Conservation (phyloP, 1,284 basidiomycete species). For the Melanopsichium pennsylvanicum region DNA sequence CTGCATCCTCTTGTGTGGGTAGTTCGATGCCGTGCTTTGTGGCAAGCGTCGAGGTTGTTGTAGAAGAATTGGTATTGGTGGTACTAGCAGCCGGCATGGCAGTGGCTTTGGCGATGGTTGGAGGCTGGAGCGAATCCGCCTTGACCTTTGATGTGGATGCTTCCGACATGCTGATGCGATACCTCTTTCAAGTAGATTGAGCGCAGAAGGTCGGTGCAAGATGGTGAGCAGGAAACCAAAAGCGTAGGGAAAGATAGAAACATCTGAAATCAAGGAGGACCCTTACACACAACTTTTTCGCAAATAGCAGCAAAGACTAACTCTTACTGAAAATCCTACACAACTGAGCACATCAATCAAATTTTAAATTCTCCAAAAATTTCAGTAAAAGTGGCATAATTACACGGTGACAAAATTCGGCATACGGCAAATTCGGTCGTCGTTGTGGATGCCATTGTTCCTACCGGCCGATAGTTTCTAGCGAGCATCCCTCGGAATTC, state of each 20-base stretch:
- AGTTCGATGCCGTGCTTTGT: conserved; percentile 36
- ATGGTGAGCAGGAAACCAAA: background rate
- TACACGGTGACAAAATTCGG: background rate
- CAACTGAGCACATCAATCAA: too few species aligned
- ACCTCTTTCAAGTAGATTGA: background rate
- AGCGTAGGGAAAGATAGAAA: too few species aligned
- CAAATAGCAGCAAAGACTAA: too few species aligned
- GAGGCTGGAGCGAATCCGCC: conserved; percentile 37
- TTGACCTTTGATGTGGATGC: conserved; percentile 38
- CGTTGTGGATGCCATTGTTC: too few species aligned
- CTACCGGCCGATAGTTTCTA: too few species aligned
- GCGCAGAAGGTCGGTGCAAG: background rate
- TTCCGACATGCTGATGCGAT: conserved; percentile 17
- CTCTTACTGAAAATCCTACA: too few species aligned
- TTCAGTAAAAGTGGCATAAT: background rate
- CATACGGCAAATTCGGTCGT: background rate
- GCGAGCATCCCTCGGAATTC: conserved; percentile 7
- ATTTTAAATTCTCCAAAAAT: conserved; percentile 26
- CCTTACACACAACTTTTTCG: too few species aligned
- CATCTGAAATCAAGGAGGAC: too few species aligned
- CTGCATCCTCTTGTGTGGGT: conserved; percentile 36
- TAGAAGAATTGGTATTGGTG: conserved; percentile 6
- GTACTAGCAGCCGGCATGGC: background rate
- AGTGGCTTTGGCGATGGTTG: background rate
- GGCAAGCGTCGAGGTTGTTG: conserved; percentile 5